Conservation (phyloP, 2,329 filamentous ascomycete genomes). For the Parastagonospora nodorum region DNA sequence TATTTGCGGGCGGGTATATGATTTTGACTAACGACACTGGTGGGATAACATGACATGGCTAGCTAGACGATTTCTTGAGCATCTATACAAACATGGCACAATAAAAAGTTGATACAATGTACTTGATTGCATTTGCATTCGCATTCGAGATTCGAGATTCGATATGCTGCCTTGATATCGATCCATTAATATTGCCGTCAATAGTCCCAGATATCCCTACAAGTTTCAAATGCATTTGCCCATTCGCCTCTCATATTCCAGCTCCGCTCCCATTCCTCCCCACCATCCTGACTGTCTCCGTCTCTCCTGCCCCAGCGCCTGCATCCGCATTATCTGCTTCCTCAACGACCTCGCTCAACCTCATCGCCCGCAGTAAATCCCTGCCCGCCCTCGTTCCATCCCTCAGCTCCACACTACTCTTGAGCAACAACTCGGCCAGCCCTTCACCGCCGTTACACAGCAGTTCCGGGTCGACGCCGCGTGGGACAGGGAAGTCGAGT, state of each 20-base stretch:
- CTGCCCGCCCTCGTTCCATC: slow-evolving; percentile 36
- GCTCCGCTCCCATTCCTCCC: not conserved
- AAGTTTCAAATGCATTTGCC: not conserved
- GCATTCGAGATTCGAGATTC: too few relatives aligned
- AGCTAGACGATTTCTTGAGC: too few relatives aligned
- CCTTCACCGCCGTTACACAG: slow-evolving; percentile 27
- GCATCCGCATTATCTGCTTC: slow-evolving; percentile 5
- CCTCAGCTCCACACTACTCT: slow-evolving; percentile 36
- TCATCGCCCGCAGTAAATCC: slow-evolving; percentile 40
- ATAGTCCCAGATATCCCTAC: too few relatives aligned
- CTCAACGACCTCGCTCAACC: slow-evolving; percentile 32
- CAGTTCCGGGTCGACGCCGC: slow-evolving; percentile 34
- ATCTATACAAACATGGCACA: too few relatives aligned
- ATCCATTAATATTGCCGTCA: too few relatives aligned
- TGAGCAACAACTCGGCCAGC: slow-evolving; percentile 35
- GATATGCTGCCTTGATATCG: too few relatives aligned
- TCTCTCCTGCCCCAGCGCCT: not conserved
- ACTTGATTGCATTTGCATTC: too few relatives aligned
- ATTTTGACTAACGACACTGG: too few relatives aligned
- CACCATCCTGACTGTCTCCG: slow-evolving; percentile 3
- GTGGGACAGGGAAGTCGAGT: slow-evolving; percentile 40
- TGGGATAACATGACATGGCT: too few relatives aligned
- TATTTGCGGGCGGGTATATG: too few relatives aligned
- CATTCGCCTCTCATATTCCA: not conserved
- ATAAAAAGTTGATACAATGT: too few relatives aligned